phyloP scores from a whole-genome alignment of 768 basidiomycete species.

The Mycena sanguinolenta region DNA sequence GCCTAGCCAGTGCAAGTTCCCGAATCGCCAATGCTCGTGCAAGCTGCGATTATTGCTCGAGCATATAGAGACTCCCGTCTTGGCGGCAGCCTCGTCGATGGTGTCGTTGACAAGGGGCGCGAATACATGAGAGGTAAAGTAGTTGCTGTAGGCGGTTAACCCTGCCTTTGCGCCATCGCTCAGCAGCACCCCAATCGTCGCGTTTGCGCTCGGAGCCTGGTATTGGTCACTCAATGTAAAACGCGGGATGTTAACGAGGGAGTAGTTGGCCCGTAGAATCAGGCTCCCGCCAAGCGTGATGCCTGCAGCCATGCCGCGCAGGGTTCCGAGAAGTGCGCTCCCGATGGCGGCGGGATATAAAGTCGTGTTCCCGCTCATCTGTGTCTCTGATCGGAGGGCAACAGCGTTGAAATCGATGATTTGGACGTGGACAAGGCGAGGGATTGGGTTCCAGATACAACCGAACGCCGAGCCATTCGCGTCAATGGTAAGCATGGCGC shows the following conservation, averaged over 20 bases:
- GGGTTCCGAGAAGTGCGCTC: not conserved
- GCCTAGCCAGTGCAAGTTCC: constrained; percentile 14
- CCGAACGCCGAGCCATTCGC: not conserved
- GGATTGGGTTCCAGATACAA: not conserved
- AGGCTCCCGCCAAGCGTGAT: not conserved
- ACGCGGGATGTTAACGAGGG: not conserved
- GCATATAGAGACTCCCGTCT: not conserved
- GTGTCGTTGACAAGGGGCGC: not conserved
- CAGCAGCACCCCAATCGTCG: not conserved
- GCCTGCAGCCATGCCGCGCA: constrained; percentile 6
- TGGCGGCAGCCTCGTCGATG: not conserved
- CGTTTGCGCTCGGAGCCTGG: not conserved
- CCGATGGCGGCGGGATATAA: not conserved
- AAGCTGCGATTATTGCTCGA: constrained; percentile 3
- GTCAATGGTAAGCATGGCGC: not conserved
- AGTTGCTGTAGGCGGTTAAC: constrained; percentile 3
- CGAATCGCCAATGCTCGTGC: constrained; percentile 5
- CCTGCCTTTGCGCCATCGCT: constrained; percentile 7
- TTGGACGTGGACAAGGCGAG: not conserved
- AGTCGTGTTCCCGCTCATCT: not conserved
- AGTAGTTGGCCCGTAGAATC: too few relatives aligned
- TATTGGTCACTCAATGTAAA: not conserved
- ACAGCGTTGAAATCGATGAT: not conserved
- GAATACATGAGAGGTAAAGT: not conserved
- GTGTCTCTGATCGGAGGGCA: not conserved